These are phyloP conservation scores for Chlamydomonas sphaeroides DNA, from an alignment of 139 green algal genomes.

Conservation along the genomic window DNA sequence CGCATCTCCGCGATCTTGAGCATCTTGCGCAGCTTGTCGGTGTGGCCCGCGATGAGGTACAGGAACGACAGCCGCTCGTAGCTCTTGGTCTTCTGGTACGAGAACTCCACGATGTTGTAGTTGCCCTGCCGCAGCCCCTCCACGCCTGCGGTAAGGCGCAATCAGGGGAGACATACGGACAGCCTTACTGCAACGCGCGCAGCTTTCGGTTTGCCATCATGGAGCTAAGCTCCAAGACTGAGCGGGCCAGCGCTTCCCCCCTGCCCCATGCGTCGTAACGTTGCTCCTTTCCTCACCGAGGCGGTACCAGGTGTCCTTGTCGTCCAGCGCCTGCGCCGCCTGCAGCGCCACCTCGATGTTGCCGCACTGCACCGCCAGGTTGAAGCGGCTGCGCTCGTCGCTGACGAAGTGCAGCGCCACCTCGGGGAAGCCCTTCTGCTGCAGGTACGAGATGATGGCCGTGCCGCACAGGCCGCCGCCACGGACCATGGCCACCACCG, in stretches of 20 bases:
- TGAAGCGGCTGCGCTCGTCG: conserved; percentile 95
- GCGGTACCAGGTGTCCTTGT: conserved; percentile 96
- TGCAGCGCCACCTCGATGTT: conserved; percentile 99
- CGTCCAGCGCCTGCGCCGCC: conserved; percentile 92
- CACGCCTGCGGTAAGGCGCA: conserved; percentile 45
- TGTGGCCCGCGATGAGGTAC: conserved; percentile 97
- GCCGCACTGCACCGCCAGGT: conserved; percentile 81
- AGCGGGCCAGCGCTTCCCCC: too few species aligned
- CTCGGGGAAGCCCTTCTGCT: conserved; percentile 98
- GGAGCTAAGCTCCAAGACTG: too few species aligned
- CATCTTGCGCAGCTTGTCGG: conserved; percentile 88
- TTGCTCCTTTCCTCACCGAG: conserved; percentile 81
- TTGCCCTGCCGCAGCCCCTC: conserved; percentile 89
- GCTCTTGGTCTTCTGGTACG: conserved; percentile 99
- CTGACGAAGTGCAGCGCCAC: conserved; percentile 95
- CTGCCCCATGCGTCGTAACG: too few species aligned
- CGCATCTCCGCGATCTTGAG: conserved; percentile 98
- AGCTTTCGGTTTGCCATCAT: too few species aligned
- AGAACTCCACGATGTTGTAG: conserved; percentile 98
- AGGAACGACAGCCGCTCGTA: conserved; percentile 99
- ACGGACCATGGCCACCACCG: conserved; percentile 94
- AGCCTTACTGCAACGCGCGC: neutral
- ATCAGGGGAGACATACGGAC: too few species aligned
- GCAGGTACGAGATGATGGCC: conserved; percentile 98
- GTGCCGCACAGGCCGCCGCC: conserved; percentile 89